phyloP scores from a whole-genome alignment of 108 stramenopile species.

The Skeletonema marinoi region DNA sequence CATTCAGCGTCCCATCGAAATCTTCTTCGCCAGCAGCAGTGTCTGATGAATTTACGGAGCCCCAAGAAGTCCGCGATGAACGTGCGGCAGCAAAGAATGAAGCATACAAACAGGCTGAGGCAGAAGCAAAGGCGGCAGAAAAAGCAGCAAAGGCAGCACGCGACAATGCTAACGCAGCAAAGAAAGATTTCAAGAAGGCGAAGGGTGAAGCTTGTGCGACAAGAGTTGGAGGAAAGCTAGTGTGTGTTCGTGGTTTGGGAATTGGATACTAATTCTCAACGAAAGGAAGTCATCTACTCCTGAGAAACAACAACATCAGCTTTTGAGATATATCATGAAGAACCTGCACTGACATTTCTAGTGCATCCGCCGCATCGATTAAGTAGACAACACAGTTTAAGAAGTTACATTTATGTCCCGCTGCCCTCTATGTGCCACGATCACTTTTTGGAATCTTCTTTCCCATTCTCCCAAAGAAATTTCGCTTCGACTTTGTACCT shows the following conservation, averaged over 20 bases:
- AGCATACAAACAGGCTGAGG: conserved; percentile 64
- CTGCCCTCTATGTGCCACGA: not conserved
- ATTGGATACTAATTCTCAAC: conserved; percentile 59
- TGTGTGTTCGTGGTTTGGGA: conserved; percentile 73
- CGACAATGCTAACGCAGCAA: conserved; percentile 65
- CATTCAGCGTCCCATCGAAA: conserved; percentile 47
- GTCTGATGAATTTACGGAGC: conserved; percentile 39
- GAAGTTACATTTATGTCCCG: not conserved
- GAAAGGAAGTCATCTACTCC: not conserved
- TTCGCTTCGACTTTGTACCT: not conserved
- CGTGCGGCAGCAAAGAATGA: conserved; percentile 58
- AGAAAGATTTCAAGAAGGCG: conserved; percentile 65
- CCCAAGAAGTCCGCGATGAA: conserved; percentile 81
- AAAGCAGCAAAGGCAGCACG: conserved; percentile 57
- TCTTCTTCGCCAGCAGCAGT: conserved; percentile 25
- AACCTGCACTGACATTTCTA: not conserved
- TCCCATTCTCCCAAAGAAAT: not conserved
- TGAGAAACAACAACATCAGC: not conserved
- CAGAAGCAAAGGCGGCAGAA: conserved; percentile 61
- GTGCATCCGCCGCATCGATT: not conserved
- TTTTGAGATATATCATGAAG: not conserved
- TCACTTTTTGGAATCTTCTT: not conserved
- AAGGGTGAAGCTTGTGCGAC: conserved; percentile 86
- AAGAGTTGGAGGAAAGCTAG: conserved; percentile 79
- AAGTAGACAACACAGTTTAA: not conserved